These are phyloP conservation scores for Hypoxylon sp. DNA, from an alignment of 2,329 filamentous ascomycete species.

Conservation along the genomic window DNA sequence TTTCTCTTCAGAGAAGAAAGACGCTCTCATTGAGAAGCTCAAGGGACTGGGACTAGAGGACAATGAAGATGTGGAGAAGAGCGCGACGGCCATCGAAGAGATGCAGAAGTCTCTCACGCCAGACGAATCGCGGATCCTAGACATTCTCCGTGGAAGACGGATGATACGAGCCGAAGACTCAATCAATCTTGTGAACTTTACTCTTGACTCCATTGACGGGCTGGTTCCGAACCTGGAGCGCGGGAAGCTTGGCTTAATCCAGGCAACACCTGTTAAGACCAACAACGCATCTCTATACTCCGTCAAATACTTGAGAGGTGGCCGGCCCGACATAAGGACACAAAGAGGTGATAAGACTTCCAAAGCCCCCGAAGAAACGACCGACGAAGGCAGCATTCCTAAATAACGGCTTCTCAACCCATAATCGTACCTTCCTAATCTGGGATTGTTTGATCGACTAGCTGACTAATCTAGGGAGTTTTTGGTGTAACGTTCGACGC, in stretches of 20 bases:
- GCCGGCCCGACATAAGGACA: slow-evolving; percentile 22
- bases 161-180: slow-evolving; percentile 37
- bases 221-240: slow-evolving; percentile 28
- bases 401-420: background rate
- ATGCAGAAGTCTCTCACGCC: slow-evolving; percentile 26
- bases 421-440: background rate
- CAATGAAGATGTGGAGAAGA: slow-evolving; percentile 11
- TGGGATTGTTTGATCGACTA: background rate
- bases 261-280: slow-evolving; percentile 6
- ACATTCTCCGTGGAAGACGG: slow-evolving; percentile 26
- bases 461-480: background rate
- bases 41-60: slow-evolving; percentile 27
- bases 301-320: slow-evolving; percentile 4
- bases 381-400: background rate
- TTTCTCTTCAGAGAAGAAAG: slow-evolving; percentile 29
- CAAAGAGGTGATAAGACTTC: slow-evolving; percentile 23
- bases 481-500: background rate
- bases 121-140: slow-evolving; percentile 31
- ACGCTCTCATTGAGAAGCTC: slow-evolving; percentile 31
- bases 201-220: slow-evolving; percentile 36
- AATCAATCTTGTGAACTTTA: slow-evolving; percentile 32
- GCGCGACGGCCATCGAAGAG: slow-evolving; percentile 1
- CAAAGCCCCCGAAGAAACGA: background rate
- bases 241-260: slow-evolving; percentile 32
- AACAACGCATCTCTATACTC: slow-evolving; percentile 11